Base-by-base conservation (phyloP, 768 basidiomycete genomes). In the Collybia mongolica region DNA sequence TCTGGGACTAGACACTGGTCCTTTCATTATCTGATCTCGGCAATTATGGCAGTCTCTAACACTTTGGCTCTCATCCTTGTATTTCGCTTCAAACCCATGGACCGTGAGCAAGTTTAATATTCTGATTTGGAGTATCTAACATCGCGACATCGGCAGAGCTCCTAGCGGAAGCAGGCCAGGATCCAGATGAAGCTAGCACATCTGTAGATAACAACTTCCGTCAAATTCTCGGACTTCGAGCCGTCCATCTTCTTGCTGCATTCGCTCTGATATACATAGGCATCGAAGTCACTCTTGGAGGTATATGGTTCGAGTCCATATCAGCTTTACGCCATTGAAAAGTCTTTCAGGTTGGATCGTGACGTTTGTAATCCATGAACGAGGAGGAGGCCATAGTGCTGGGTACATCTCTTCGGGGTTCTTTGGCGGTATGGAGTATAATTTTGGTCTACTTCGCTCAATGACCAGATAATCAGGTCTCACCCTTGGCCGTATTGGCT, bases 251-350 rank as follows among this genome's bases (percentile, higher is more conserved):
- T 11, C 67, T 88, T 4, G 83, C 86, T 0, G 66, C 82, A 52
- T 88, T 84, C 57, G 73, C 77, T 46, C 68, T 86, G 6, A 74
- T 86, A 0, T 87, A 87, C 56, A 83, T 88, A 20, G 86, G 86
- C 9, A 76, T 84, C 1, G 86, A 88, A 57, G 83, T 87, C 0
- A 80, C 77, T 0, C 73, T 77, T 43, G 79, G 78, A 51, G 77
- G 78, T 74, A 32, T 28, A 60, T 28, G 23, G 19, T 17, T 28
- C 22, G 14, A 41, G 17, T 17, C 6, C 8, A 35, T n/a, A 14
- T n/a, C 14, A 20, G 11, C 4, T 24, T 15, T 15, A 14, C 14
- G 18, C 18, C 8, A 11, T 18, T 22, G 40, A 28, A 38, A 28
- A 19, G 39, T 18, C 14, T 39, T 36, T 23, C 32, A 77, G 79